Conservation (phyloP, 1,284 basidiomycete genomes). For the Coniferiporia sulphurascens region DNA sequence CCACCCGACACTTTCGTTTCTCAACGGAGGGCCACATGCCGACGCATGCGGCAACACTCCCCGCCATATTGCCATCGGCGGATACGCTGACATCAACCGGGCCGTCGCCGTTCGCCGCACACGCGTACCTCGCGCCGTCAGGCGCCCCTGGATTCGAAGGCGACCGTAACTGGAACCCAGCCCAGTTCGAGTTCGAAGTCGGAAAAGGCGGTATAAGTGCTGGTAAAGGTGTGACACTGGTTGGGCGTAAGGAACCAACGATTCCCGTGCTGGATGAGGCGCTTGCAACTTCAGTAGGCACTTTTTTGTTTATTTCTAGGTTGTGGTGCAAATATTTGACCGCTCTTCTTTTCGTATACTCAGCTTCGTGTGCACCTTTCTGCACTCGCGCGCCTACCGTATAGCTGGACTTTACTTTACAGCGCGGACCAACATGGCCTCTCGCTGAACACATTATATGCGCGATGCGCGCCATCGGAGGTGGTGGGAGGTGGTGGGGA, state of each 20-base stretch:
- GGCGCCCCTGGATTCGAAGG: conserved; percentile 80
- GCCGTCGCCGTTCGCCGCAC: conserved; percentile 51
- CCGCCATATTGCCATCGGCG: conserved; percentile 1
- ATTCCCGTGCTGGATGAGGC: conserved; percentile 45
- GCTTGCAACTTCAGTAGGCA: conserved; percentile 57
- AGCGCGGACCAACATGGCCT: conserved; percentile 95
- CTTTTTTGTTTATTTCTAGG: not conserved
- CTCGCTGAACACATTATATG: conserved; percentile 84
- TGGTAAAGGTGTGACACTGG: conserved; percentile 41
- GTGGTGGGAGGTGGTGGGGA: conserved; percentile 23
- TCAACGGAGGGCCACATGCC: conserved; percentile 4
- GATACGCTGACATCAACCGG: not conserved
- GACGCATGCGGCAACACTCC: conserved; percentile 12
- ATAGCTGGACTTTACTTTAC: conserved; percentile 85
- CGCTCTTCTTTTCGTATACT: not conserved
- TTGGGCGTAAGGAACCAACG: conserved; percentile 53
- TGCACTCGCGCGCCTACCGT: conserved; percentile 72
- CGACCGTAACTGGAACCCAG: conserved; percentile 49
- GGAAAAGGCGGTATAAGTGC: conserved; percentile 26
- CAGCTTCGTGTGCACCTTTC: conserved; percentile 76
- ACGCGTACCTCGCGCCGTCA: conserved; percentile 54
- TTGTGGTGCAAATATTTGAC: conserved; percentile 4
- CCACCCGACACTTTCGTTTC: not conserved
- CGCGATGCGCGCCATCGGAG: conserved; percentile 45
- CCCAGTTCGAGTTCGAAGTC: conserved; percentile 37